A percentile compares a stretch with the other conserved stretches of the same genome.
These are phyloP conservation scores for Kalmanozyma brasiliensis DNA, from an alignment of 1,284 basidiomycete species.

Conservation along the genomic window DNA sequence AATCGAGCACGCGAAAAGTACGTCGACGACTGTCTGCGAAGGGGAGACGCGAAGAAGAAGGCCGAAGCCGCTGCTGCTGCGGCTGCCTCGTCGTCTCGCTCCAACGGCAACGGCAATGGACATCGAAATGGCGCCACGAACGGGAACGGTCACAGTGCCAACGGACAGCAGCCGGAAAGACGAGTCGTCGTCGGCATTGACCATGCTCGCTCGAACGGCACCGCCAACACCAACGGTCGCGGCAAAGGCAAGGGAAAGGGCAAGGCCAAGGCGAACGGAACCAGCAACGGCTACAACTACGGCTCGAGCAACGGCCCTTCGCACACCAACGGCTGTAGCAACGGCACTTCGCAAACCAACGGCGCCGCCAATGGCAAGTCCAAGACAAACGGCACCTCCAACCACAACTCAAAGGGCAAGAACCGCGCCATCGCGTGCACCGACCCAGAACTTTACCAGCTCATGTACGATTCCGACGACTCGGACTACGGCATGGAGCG, in stretches of 20 bases:
- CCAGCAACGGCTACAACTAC: too few species aligned
- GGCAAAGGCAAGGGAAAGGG: conserved; percentile 6
- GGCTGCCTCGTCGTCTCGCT: not conserved
- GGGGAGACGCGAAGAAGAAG: too few species aligned
- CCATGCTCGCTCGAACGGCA: not conserved
- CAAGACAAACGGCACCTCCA: not conserved
- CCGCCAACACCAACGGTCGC: not conserved
- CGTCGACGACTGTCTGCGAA: not conserved
- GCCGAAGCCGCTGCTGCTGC: not conserved
- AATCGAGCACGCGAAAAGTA: not conserved
- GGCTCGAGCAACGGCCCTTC: too few species aligned
- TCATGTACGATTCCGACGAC: conserved; percentile 11
- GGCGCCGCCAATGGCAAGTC: conserved; percentile 1
- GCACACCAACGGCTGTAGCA: too few species aligned
- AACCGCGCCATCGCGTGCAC: conserved; percentile 13
- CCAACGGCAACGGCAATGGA: not conserved
- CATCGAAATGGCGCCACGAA: not conserved
- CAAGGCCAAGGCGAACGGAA: conserved; percentile 1
- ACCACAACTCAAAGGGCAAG: conserved; percentile 4
- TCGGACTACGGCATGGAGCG: conserved; percentile 7
- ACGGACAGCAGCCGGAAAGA: too few species aligned
- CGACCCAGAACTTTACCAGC: conserved; percentile 8
- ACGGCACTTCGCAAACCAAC: not conserved
- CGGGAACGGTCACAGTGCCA: conserved; percentile 1
- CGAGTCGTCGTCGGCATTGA: not conserved